phyloP scores from a whole-genome alignment of 176 grass and related monocot genomes.

The Oryza officinalis region DNA sequence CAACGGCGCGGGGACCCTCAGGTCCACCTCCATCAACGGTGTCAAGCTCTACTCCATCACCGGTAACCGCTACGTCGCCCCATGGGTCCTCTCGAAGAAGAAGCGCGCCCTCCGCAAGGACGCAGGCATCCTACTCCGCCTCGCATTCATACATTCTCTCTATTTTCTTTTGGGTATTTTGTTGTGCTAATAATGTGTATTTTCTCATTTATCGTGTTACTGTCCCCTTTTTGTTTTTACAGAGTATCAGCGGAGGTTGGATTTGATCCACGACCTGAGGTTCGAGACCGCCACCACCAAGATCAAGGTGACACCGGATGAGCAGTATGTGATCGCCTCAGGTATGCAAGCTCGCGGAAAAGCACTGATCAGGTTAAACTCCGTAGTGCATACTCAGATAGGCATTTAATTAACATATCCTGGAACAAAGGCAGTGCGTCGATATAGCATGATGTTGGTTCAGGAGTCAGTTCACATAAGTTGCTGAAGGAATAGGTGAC shows the following conservation, averaged over 20 bases:
- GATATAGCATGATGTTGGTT: not conserved
- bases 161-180: too few species aligned
- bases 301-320: conserved; percentile 74
- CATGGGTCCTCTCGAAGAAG: conserved; percentile 72
- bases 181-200: not conserved
- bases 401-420: not conserved
- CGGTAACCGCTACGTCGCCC: conserved; percentile 54
- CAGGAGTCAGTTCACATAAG: not conserved
- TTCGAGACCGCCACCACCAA: conserved; percentile 78
- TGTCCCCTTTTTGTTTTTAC: conserved; percentile 12
- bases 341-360: conserved; percentile 38
- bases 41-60: conserved; percentile 78
- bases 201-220: not conserved
- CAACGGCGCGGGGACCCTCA: conserved; percentile 51
- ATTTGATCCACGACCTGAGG: conserved; percentile 86
- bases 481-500: not conserved
- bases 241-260: conserved; percentile 77
- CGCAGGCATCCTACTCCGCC: conserved; percentile 33
- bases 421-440: not conserved
- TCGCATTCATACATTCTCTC: not conserved
- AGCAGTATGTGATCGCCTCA: conserved; percentile 80
- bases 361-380: not conserved
- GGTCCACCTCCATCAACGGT: conserved; percentile 78
- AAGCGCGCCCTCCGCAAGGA: conserved; percentile 72
- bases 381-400: not conserved